Evolutionary conservation across 202 grass and related monocot genomes (phyloP).

Genomic region (Panicum hallii): DNA sequence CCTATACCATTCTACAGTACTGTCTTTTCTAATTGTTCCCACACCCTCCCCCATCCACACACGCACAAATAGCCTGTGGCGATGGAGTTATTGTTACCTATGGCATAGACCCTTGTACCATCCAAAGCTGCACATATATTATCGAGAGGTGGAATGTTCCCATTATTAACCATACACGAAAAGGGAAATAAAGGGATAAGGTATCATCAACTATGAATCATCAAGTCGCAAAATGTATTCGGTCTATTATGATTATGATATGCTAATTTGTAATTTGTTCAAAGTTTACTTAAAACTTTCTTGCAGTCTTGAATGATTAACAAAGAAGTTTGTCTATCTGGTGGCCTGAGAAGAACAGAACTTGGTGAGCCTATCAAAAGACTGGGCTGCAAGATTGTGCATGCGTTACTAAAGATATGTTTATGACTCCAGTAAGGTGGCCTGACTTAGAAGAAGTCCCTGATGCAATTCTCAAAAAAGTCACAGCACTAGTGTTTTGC

Average conservation of each 20-base stretch:
- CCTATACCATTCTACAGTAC: constrained; percentile 20
- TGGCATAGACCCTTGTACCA: constrained; percentile 26
- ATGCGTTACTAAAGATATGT: constrained; percentile 28
- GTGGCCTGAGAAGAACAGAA: constrained; percentile 3
- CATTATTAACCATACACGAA: constrained; percentile 17
- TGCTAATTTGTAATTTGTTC: constrained; percentile 17
- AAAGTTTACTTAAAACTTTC: neutral
- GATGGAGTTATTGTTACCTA: constrained; percentile 12
- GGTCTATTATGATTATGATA: constrained; percentile 22
- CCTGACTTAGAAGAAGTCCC: constrained; percentile 7
- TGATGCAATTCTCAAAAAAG: constrained; percentile 2
- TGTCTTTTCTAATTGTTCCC: constrained; percentile 40
- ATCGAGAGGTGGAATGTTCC: neutral
- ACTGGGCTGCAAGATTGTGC: constrained; percentile 29
- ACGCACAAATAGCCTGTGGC: constrained; percentile 1
- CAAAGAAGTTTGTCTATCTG: constrained; percentile 24
- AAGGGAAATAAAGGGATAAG: neutral
- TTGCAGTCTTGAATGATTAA: constrained; percentile 14
- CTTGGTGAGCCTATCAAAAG: neutral
- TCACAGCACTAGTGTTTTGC: constrained; percentile 6
- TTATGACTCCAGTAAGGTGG: neutral
- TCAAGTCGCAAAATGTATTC: constrained; percentile 23
- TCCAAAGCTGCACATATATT: constrained; percentile 24
- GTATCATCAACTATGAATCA: neutral
- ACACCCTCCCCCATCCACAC: neutral